A percentile compares a stretch with the other conserved stretches of the same genome.
Conservation (phyloP, 768 basidiomycete species). For the Psilocybe cubensis region DNA sequence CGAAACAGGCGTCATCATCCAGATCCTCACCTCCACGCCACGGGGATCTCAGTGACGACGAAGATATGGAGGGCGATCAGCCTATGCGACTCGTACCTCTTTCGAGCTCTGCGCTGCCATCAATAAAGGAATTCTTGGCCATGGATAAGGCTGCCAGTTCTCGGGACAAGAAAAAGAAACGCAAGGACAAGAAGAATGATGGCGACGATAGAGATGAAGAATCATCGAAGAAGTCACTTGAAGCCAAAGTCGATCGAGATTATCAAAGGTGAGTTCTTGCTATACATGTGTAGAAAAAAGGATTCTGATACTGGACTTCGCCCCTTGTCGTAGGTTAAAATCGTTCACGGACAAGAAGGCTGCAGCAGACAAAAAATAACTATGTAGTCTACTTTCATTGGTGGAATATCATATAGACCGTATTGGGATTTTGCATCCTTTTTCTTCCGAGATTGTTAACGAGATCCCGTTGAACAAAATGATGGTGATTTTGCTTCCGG, state of each 20-base stretch:
- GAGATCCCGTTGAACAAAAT: too few relatives aligned
- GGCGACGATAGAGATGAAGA: conserved; percentile 36
- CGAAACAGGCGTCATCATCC: conserved; percentile 3
- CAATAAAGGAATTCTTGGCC: conserved; percentile 81
- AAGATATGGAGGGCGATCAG: conserved; percentile 46
- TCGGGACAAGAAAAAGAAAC: conserved; percentile 68
- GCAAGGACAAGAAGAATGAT: conserved; percentile 73
- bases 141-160: conserved; percentile 72
- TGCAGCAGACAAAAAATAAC: conserved; percentile 12
- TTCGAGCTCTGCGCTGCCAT: conserved; percentile 78
- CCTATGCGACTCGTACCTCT: conserved; percentile 72
- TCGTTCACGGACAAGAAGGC: conserved; percentile 47
- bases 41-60: conserved; percentile 31
- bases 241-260: conserved; percentile 49
- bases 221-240: conserved; percentile 34
- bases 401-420: too few relatives aligned
- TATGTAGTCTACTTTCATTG: too few relatives aligned
- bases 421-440: too few relatives aligned
- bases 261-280: conserved; percentile 51
- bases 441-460: too few relatives aligned
- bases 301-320: neutral
- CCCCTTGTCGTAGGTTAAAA: conserved; percentile 36
- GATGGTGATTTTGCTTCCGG: too few relatives aligned
- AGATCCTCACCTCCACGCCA: conserved; percentile 19
- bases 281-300: neutral